Evolutionary conservation across 192 early-diverging fungal species (phyloP), one percentile per base, ranked within the genome.

Genomic region (Entomortierella chlamydospora): DNA sequence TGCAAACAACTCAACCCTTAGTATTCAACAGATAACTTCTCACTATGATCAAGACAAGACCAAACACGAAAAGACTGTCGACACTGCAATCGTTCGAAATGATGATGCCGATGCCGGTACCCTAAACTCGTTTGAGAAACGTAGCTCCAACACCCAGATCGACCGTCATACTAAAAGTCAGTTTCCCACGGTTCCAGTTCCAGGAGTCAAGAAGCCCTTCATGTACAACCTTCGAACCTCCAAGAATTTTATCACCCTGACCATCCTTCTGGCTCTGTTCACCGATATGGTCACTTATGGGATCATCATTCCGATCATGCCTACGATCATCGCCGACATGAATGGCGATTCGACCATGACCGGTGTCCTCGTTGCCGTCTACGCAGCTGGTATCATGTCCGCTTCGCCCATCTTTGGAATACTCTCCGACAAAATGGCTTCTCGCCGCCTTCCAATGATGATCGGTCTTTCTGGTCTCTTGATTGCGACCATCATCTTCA

Each of bases 291-390:
- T 91, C 7, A 88, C 91, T 22, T 93, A 94, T 61, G 92, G 92
- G 18, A 83, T 92, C 28, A 87, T 91, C 31, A 88, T 94, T 22
- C 93, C 93, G 13, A 85, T 90, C 52, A 82, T 92, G 53, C 93
- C 93, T 17, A 80, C 87, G 15, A 84, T 94, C 11, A 83, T 94
- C 3, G 86, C 88, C 13, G 70, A 84, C 61, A 84, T 91, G 56
- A 78, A 83, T 18, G 85, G 87, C 69, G 86, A 87, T 62, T 85
- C 86, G 22, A 80, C 81, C 7, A 70, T 84, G 63, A 88, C 88
- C 61, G 93, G 93, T 15, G 71, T 94, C 47, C 84, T 94, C 18
- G 90, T 93, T 58, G 91, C 90, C 9, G 66, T 70, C 49, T 72
- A 81, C 85, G 86, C 86, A 13, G 73, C 88, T 30, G 92, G 92